These are phyloP conservation scores for Alternaria solani DNA, from an alignment of 2,329 filamentous ascomycete genomes.

Conservation along the genomic window DNA sequence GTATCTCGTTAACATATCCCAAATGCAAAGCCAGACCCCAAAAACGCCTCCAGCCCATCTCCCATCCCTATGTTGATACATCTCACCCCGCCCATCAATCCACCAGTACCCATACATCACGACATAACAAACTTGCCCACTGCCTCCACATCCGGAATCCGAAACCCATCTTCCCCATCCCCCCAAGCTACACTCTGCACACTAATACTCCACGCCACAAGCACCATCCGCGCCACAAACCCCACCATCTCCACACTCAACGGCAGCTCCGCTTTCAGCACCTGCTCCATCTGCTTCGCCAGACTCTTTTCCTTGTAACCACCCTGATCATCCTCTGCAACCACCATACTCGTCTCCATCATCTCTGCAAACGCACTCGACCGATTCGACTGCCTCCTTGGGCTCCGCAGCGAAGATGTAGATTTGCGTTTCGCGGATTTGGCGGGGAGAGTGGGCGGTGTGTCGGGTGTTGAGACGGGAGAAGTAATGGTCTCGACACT, in stretches of 20 bases:
- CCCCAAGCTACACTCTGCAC: slow-evolving; percentile 39
- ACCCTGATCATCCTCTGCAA: background rate
- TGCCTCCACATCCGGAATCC: slow-evolving; percentile 15
- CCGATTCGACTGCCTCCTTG: slow-evolving; percentile 12
- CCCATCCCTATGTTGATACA: background rate
- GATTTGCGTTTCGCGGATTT: slow-evolving; percentile 13
- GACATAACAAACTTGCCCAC: slow-evolving; percentile 21
- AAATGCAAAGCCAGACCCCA: background rate
- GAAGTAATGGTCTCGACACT: background rate
- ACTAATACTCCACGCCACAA: slow-evolving; percentile 46
- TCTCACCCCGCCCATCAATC: too few relatives aligned
- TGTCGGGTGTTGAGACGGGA: background rate
- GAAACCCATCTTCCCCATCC: slow-evolving; percentile 27
- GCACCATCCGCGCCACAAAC: slow-evolving; percentile 35
- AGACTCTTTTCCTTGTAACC: slow-evolving; percentile 17
- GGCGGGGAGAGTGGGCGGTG: background rate
- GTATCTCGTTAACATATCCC: background rate
- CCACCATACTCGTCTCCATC: slow-evolving; percentile 3
- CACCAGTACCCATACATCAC: background rate
- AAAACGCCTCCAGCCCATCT: background rate
- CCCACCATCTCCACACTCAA: slow-evolving; percentile 35
- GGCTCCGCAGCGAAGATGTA: background rate
- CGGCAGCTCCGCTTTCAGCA: slow-evolving; percentile 40
- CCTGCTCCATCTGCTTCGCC: slow-evolving; percentile 31
- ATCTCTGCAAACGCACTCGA: slow-evolving; percentile 2